These are phyloP conservation scores for Pelargonium fulgidum DNA, from an alignment of 441 rosid genomes.

Conservation along the genomic window DNA sequence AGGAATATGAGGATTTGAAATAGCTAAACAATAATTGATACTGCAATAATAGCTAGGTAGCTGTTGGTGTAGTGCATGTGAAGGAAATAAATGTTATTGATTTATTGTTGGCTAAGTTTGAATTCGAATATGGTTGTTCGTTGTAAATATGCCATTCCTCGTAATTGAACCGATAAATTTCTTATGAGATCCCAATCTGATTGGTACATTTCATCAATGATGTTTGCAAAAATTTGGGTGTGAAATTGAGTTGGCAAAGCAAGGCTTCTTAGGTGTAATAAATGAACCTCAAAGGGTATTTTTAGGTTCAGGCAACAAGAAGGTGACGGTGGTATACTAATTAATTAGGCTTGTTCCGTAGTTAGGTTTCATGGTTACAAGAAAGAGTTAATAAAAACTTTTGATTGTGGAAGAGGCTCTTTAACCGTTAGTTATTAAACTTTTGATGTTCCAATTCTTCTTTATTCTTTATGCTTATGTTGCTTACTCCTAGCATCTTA, in stretches of 20 bases:
- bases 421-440: not conserved
- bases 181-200: not conserved
- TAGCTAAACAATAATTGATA: not conserved
- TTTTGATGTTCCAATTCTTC: not conserved
- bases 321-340: not conserved
- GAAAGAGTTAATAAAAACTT: not conserved
- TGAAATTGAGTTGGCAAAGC: not conserved
- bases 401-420: not conserved
- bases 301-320: not conserved
- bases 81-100: not conserved
- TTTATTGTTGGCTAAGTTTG: not conserved
- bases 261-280: not conserved
- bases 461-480: not conserved
- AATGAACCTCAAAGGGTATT: not conserved
- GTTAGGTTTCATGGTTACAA: no score
- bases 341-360: not conserved
- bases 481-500: not conserved
- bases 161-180: not conserved
- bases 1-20: no score
- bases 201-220: not conserved
- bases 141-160: not conserved
- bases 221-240: not conserved
- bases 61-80: not conserved
- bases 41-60: not conserved
- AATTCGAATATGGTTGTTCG: not conserved